Base-by-base conservation (phyloP, 352 stramenopile species). In the Phytophthora chlamydospora region DNA sequence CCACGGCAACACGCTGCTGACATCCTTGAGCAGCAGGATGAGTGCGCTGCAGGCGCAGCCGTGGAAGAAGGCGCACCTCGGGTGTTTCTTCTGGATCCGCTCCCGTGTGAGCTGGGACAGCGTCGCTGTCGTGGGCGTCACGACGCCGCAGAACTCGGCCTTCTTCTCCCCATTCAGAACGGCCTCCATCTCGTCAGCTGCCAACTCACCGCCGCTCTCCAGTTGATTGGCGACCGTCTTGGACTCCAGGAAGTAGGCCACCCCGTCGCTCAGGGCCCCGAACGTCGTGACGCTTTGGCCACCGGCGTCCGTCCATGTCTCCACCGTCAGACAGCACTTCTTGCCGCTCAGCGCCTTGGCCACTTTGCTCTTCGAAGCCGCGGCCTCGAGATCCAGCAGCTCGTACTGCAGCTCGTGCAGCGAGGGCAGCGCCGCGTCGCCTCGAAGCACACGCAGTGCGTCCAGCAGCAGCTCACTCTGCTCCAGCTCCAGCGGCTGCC, bases 341-440 rank as follows among this genome's bases (percentile, higher is more conserved):
- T 87, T 85, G 29, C 66, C 71, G 9, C 48, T 69, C 19, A 91
- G 31, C n/a, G 62, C 52, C 35, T 78, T 79, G 43, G 56, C 65
- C 51, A 89, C 79, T 36, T 73, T 78, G 5, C 42, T 66, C 29
- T 76, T 50, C 14, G 79, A 85, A 3, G 69, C 66, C 31, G 71
- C 68, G 43, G 67, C 75, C 52, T 89, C 82, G 9, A 84, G 35
- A 6, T 88, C 75, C 31, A 91, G 69, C 43, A 91, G 62, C 34
- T 89, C 79, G 19, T 83, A 85, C 53, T 85, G 75, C 9, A 91
- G 65, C 57, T 91, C 81, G n/a, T 73, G 72, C 54, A 75, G 71
- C 1, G 68, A 80, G 0, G 82, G 82, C 7, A 88, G 43, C 10
- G 46, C 52, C 36, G 70, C 73, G 41, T 87, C 77, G 4, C 56